Percentiles rank a stretch among this genome's conserved stretches.
Conservation (phyloP, 352 stramenopile species). For the Phytophthora sojae region DNA sequence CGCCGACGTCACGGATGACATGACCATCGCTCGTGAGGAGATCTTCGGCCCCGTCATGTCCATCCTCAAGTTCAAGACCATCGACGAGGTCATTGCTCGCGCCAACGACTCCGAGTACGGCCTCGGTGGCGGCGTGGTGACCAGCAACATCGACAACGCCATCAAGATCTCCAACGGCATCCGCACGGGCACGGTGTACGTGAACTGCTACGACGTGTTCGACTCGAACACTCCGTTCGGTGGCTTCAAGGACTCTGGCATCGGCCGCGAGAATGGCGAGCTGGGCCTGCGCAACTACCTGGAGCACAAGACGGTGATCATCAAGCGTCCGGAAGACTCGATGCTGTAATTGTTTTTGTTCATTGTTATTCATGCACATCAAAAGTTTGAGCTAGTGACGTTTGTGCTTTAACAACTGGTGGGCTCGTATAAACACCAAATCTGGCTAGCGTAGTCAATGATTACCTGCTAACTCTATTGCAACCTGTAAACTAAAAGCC, state of each 20-base stretch:
- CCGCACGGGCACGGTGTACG: slow-evolving; percentile 91
- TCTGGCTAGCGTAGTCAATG: too few species aligned
- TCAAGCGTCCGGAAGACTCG: neutral
- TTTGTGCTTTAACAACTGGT: neutral
- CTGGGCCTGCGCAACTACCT: slow-evolving; percentile 79
- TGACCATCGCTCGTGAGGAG: slow-evolving; percentile 89
- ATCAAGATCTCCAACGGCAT: slow-evolving; percentile 89
- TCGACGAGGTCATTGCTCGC: slow-evolving; percentile 85
- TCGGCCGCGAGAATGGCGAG: slow-evolving; percentile 85
- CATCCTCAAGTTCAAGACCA: slow-evolving; percentile 88
- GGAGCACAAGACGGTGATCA: slow-evolving; percentile 64
- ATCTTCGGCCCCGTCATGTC: slow-evolving; percentile 92
- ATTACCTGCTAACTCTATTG: too few species aligned
- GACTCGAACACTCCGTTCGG: slow-evolving; percentile 85
- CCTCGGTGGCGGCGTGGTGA: slow-evolving; percentile 89
- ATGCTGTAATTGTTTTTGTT: neutral
- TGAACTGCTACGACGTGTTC: slow-evolving; percentile 94
- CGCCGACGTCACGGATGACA: slow-evolving; percentile 71
- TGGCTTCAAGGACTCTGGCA: slow-evolving; percentile 87
- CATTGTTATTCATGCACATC: neutral
- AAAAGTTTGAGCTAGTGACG: neutral
- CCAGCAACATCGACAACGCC: slow-evolving; percentile 79
- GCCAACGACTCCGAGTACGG: slow-evolving; percentile 90
- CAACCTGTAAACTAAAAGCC: too few species aligned
- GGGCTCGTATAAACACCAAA: too few species aligned